Evolutionary conservation across 108 stramenopile genomes (phyloP).

Genomic region (Cyclotella sp.): DNA sequence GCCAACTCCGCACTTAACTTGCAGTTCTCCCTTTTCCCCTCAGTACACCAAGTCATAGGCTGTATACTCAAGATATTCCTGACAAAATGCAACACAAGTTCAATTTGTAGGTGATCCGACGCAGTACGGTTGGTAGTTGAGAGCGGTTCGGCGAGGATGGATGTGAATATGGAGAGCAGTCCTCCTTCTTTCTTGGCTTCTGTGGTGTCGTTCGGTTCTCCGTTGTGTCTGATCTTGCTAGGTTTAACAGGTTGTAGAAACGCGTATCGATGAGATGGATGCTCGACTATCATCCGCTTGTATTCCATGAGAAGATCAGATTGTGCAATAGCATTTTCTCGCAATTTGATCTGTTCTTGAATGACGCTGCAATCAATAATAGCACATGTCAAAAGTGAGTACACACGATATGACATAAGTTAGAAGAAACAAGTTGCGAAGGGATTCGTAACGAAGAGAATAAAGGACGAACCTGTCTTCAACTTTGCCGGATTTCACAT

Average conservation of each 20-base stretch:
- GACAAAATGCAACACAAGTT: conserved; percentile 87
- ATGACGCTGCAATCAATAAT: conserved; percentile 46
- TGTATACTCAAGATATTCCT: conserved; percentile 71
- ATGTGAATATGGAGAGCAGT: conserved; percentile 80
- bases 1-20: conserved; percentile 79
- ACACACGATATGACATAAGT: neutral
- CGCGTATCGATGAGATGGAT: conserved; percentile 61
- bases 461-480: conserved; percentile 43
- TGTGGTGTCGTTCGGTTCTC: neutral
- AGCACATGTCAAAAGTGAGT: neutral
- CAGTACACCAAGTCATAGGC: conserved; percentile 52
- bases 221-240: conserved; percentile 21
- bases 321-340: conserved; percentile 87
- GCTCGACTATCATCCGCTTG: conserved; percentile 73
- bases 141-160: conserved; percentile 82
- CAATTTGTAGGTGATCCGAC: conserved; percentile 84
- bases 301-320: conserved; percentile 75
- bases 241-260: conserved; percentile 29
- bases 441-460: neutral
- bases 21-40: conserved; percentile 38
- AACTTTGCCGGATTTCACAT: conserved; percentile 61
- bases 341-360: conserved; percentile 73
- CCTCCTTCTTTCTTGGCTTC: conserved; percentile 36
- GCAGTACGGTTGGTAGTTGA: conserved; percentile 72
- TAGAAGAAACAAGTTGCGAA: conserved; percentile 1